These are phyloP conservation scores for Madurella mycetomatis DNA, from an alignment of 2,329 filamentous ascomycete genomes.

Conservation along the genomic window DNA sequence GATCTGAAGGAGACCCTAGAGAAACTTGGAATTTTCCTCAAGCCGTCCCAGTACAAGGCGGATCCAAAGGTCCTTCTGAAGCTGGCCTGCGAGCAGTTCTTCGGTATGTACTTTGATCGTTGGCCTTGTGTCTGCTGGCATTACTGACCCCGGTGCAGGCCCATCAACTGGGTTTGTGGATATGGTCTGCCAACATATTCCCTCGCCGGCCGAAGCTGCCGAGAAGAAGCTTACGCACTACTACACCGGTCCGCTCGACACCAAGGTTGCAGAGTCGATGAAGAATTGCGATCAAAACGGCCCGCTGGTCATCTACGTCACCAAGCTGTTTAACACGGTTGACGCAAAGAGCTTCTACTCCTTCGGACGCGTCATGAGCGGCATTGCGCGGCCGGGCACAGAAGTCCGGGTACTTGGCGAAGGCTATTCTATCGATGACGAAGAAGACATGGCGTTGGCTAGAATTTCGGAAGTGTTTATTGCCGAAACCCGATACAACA, in stretches of 20 bases:
- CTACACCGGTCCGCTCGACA: slow-evolving; percentile 87
- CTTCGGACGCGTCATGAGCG: slow-evolving; percentile 88
- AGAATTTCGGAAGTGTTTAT: slow-evolving; percentile 86
- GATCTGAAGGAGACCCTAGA: slow-evolving; percentile 76
- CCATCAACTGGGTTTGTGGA: slow-evolving; percentile 87
- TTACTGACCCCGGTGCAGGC: slow-evolving; percentile 41
- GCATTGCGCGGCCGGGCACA: slow-evolving; percentile 75
- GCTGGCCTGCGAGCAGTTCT: slow-evolving; percentile 91
- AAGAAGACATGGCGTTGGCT: slow-evolving; percentile 91
- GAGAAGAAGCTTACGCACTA: slow-evolving; percentile 74
- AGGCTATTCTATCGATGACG: slow-evolving; percentile 91
- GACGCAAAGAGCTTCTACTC: slow-evolving; percentile 91
- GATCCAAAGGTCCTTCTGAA: slow-evolving; percentile 87
- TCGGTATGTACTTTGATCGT: slow-evolving; percentile 36
- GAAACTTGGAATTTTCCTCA: slow-evolving; percentile 76
- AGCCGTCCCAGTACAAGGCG: slow-evolving; percentile 85
- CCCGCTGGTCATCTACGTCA: slow-evolving; percentile 84
- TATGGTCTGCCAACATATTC: slow-evolving; percentile 87
- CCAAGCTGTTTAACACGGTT: slow-evolving; percentile 84
- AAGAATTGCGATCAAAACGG: slow-evolving; percentile 80
- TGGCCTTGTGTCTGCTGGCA: background rate
- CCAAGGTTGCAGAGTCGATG: slow-evolving; percentile 76
- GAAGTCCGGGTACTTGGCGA: slow-evolving; percentile 90
- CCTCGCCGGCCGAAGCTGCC: slow-evolving; percentile 77
- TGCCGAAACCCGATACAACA: slow-evolving; percentile 86